These are phyloP conservation scores for Hymenochaete sp. DNA, from an alignment of 1,284 basidiomycete genomes.

Conservation along the genomic window DNA sequence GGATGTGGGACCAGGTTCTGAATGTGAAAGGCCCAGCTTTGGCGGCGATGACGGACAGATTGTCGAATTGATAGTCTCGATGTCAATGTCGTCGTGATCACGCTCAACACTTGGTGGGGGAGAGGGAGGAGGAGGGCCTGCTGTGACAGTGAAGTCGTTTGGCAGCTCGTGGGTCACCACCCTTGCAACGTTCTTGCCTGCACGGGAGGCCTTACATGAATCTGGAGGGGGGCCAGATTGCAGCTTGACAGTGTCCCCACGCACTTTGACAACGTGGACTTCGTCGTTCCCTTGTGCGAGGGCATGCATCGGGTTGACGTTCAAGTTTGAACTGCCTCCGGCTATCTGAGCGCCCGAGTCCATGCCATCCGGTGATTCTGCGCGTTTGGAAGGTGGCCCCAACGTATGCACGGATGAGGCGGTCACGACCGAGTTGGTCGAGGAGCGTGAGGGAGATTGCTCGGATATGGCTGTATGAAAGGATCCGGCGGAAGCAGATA, in stretches of 20 bases:
- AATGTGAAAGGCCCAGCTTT: slow-evolving; percentile 11
- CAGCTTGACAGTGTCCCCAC: slow-evolving; percentile 15
- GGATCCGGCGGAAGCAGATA: slow-evolving; percentile 14
- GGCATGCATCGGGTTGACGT: slow-evolving; percentile 17
- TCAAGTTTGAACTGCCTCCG: background rate
- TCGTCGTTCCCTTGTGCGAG: slow-evolving; percentile 16
- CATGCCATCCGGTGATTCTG: slow-evolving; percentile 5
- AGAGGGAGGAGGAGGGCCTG: slow-evolving; percentile 16
- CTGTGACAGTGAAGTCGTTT: background rate
- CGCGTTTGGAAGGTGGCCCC: slow-evolving; percentile 5
- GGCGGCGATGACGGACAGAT: slow-evolving; percentile 10
- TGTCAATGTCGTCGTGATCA: slow-evolving; percentile 13
- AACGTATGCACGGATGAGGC: slow-evolving; percentile 11
- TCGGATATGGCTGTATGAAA: slow-evolving; percentile 14
- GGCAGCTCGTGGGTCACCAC: slow-evolving; percentile 11
- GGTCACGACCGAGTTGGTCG: slow-evolving; percentile 8
- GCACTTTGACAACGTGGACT: slow-evolving; percentile 18
- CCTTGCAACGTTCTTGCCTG: slow-evolving; percentile 13
- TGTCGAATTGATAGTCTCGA: slow-evolving; percentile 7
- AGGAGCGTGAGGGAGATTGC: slow-evolving; percentile 13
- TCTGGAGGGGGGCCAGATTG: slow-evolving; percentile 12
- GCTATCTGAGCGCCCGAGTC: too few species aligned
- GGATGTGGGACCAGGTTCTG: slow-evolving; percentile 5
- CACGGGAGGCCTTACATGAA: slow-evolving; percentile 8
- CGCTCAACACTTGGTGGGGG: slow-evolving; percentile 15